Evolutionary conservation across 352 stramenopile genomes (phyloP).

Genomic region (Phytophthora pistaciae): DNA sequence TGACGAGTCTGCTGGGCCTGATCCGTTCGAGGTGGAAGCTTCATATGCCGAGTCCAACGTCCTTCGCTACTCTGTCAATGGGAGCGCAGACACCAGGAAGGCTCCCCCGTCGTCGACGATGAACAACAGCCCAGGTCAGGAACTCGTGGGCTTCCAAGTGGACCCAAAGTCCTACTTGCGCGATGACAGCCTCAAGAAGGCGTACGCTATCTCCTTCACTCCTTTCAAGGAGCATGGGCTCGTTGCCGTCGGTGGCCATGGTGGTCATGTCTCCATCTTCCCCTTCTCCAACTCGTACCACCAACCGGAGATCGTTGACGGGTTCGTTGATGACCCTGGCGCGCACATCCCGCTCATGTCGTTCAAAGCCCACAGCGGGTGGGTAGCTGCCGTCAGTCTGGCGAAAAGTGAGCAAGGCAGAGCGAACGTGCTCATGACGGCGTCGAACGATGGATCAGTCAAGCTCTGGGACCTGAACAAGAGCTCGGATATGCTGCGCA

Average conservation of each 20-base stretch:
- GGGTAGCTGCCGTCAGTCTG: conserved; percentile 61
- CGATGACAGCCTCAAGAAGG: conserved; percentile 49
- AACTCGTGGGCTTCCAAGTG: conserved; percentile 35
- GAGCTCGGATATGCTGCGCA: conserved; percentile 24
- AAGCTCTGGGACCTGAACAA: conserved; percentile 71
- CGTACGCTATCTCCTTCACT: conserved; percentile 60
- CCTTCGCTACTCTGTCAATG: conserved; percentile 39
- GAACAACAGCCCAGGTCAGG: not conserved
- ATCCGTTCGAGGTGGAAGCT: conserved; percentile 17
- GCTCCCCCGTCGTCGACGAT: not conserved
- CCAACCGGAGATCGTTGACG: conserved; percentile 16
- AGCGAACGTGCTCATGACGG: conserved; percentile 52
- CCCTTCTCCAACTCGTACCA: conserved; percentile 13
- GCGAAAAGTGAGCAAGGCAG: conserved; percentile 31
- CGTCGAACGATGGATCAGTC: conserved; percentile 57
- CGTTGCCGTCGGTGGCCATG: conserved; percentile 50
- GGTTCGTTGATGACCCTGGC: conserved; percentile 16
- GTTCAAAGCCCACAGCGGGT: conserved; percentile 62
- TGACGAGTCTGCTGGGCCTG: conserved; percentile 9
- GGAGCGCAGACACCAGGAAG: not conserved
- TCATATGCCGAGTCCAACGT: conserved; percentile 48
- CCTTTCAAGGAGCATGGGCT: conserved; percentile 47
- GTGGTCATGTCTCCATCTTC: conserved; percentile 64
- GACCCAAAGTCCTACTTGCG: conserved; percentile 23
- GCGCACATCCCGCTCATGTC: conserved; percentile 50